Percentiles rank a stretch among this genome's conserved stretches.
phyloP scores from a whole-genome alignment of 768 basidiomycete genomes.

The Nidularia sp. region DNA sequence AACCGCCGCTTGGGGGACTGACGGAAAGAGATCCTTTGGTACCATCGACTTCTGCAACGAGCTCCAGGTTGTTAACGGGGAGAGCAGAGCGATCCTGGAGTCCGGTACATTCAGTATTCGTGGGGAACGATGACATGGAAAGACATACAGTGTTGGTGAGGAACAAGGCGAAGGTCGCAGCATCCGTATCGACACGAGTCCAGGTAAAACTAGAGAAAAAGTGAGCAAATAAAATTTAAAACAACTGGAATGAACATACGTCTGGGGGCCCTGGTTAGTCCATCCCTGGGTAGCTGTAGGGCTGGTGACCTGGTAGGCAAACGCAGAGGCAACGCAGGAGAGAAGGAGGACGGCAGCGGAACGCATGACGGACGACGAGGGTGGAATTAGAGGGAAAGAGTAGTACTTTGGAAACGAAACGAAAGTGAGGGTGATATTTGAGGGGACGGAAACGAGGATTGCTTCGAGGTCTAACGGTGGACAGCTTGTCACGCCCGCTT shows the following conservation, averaged over 20 bases:
- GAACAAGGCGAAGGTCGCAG: slow-evolving; percentile 61
- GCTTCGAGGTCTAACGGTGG: neutral
- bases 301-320: slow-evolving; percentile 59
- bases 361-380: slow-evolving; percentile 34
- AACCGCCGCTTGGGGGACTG: slow-evolving; percentile 58
- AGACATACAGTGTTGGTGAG: slow-evolving; percentile 57
- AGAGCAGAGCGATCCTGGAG: slow-evolving; percentile 29
- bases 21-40: slow-evolving; percentile 31
- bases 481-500: no score
- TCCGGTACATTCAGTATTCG: slow-evolving; percentile 1
- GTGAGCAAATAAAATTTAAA: neutral
- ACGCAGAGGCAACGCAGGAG: slow-evolving; percentile 46
- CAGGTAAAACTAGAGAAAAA: slow-evolving; percentile 45
- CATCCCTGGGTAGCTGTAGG: slow-evolving; percentile 49
- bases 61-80: slow-evolving; percentile 37
- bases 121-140: neutral
- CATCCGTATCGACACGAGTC: slow-evolving; percentile 64
- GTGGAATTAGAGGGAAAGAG: slow-evolving; percentile 11
- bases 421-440: slow-evolving; percentile 14
- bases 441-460: slow-evolving; percentile 6
- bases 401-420: no score
- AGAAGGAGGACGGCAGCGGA: slow-evolving; percentile 38
- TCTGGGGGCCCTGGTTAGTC: slow-evolving; percentile 51
- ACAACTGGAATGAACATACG: slow-evolving; percentile 18
- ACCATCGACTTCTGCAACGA: slow-evolving; percentile 54